Conservation (phyloP, 805 yeast species). For the Kodamaea neixiangensis region DNA sequence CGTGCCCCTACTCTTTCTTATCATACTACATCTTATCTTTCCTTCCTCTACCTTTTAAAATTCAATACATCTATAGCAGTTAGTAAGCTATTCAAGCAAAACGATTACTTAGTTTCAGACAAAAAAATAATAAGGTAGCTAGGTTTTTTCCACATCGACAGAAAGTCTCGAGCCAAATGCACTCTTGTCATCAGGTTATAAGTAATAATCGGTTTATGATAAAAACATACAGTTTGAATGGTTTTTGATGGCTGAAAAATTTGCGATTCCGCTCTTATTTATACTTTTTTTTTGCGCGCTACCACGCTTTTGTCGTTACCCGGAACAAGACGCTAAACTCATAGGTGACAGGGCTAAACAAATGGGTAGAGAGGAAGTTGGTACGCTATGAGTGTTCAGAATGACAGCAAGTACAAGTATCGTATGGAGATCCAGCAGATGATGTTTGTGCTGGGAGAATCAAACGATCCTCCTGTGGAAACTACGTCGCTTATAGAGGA, state of each 20-base stretch:
- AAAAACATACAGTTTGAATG: constrained; percentile 10
- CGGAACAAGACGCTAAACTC: constrained; percentile 2
- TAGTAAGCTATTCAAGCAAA: constrained; percentile 3
- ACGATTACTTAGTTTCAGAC: constrained; percentile 49
- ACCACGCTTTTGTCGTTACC: not conserved
- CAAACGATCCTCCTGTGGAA: constrained; percentile 90
- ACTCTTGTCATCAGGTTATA: constrained; percentile 83
- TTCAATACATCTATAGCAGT: not conserved
- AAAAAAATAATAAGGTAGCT: constrained; percentile 85
- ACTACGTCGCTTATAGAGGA: constrained; percentile 94
- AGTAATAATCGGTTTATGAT: constrained; percentile 1
- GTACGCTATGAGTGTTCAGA: constrained; percentile 1
- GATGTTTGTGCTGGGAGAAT: constrained; percentile 98
- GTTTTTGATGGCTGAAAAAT: constrained; percentile 2
- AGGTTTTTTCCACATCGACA: constrained; percentile 98
- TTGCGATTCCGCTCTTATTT: constrained; percentile 1
- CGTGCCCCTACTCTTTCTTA: no score
- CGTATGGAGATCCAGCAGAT: constrained; percentile 92
- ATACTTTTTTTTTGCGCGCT: constrained; percentile 2
- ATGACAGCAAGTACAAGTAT: constrained; percentile 63
- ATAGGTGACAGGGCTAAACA: not conserved
- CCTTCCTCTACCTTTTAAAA: not conserved
- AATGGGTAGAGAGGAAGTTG: constrained; percentile 1
- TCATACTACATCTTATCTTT: no score
- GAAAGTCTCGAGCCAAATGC: constrained; percentile 99